Conservation (phyloP, 148 eudicot species). For the Polygonum aviculare region DNA sequence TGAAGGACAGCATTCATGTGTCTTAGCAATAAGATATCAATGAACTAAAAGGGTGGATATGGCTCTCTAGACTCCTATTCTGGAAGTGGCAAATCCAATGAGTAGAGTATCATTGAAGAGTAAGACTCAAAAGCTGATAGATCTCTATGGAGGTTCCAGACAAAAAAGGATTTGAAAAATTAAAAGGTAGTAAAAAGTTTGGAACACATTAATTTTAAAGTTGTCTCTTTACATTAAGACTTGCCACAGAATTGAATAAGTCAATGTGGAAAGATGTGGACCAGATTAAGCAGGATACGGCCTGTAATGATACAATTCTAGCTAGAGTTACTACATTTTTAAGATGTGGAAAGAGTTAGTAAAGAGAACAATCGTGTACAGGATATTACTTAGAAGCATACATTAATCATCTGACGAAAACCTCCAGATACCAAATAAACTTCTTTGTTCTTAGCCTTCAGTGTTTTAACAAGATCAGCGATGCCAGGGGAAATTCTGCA, state of each 20-base stretch:
- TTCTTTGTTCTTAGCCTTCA: slow-evolving; percentile 44
- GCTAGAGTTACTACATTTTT: neutral
- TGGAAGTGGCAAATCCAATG: neutral
- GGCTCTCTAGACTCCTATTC: neutral
- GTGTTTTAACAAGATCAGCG: slow-evolving; percentile 65
- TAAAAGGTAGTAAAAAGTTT: neutral
- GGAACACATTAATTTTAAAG: neutral
- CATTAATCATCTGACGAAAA: slow-evolving; percentile 96
- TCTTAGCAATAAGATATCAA: neutral
- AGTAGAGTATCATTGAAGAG: neutral
- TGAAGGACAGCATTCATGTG: neutral
- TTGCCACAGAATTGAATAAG: neutral
- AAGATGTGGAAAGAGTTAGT: neutral
- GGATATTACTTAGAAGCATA: slow-evolving; percentile 22
- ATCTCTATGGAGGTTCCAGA: neutral
- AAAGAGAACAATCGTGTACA: neutral
- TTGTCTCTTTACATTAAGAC: neutral
- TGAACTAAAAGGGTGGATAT: neutral
- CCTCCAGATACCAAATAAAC: slow-evolving; percentile 95
- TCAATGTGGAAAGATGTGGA: neutral
- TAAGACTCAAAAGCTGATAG: neutral
- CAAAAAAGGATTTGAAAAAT: neutral
- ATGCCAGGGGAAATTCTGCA: slow-evolving; percentile 92
- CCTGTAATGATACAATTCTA: neutral
- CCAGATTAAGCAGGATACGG: too few species aligned